Conservation (phyloP, 2,329 filamentous ascomycete genomes). For the Aspergillus awamori region DNA sequence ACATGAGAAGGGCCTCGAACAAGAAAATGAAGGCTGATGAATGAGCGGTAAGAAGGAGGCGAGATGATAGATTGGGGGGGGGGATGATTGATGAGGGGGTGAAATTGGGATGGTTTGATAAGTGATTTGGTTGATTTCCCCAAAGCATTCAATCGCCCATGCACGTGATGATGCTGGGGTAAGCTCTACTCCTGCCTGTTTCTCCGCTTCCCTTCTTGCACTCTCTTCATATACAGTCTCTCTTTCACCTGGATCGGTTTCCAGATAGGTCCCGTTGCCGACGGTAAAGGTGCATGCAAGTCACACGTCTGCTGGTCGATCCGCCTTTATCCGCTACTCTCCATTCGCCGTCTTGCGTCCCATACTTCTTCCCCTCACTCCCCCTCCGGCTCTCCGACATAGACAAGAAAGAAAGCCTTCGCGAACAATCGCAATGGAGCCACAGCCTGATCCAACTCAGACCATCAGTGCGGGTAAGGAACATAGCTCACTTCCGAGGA, state of each 20-base stretch:
- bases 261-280: neutral
- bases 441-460: slow-evolving; percentile 12
- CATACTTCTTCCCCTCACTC: neutral
- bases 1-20: neutral
- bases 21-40: neutral
- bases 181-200: neutral
- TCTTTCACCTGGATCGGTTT: neutral
- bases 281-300: slow-evolving; percentile 12
- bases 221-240: neutral
- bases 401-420: neutral
- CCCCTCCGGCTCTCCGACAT: neutral
- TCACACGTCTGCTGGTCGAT: neutral
- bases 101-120: slow-evolving; percentile 14
- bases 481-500: neutral
- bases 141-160: neutral
- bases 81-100: neutral
- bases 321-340: neutral
- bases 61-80: too few species aligned
- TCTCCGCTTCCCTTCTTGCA: neutral
- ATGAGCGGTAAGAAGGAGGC: slow-evolving; percentile 4
- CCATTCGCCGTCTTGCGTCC: neutral
- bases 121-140: slow-evolving; percentile 13
- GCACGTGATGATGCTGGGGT: slow-evolving; percentile 20
- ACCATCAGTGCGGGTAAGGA: slow-evolving; percentile 35
- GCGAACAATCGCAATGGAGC: slow-evolving; percentile 14